phyloP scores from a whole-genome alignment of 805 yeast species.

The Wickerhamiella alocasiicola region DNA sequence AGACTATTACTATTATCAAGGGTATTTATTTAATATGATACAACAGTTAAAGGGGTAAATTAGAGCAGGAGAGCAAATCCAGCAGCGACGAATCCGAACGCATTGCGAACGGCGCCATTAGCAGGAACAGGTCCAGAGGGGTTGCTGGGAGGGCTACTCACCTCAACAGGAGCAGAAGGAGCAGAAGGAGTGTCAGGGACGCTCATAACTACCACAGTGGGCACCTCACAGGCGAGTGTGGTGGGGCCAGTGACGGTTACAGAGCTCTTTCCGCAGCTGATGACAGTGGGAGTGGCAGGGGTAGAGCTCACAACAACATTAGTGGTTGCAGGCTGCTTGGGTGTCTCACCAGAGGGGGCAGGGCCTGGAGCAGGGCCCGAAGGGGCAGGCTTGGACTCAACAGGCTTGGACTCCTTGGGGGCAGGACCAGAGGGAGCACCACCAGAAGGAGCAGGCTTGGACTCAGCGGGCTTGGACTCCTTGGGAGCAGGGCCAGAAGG shows the following conservation, averaged over 20 bases:
- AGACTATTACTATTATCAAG: too few species aligned
- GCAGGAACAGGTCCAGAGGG: constrained; percentile 3
- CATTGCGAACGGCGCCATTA: background rate
- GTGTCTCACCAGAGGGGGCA: background rate
- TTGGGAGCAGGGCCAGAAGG: background rate
- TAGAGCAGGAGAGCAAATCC: constrained; percentile 4
- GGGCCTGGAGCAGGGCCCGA: background rate
- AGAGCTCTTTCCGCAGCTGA: constrained; percentile 6
- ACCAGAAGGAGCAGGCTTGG: background rate
- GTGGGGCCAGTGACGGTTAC: constrained; percentile 4
- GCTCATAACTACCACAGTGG: constrained; percentile 3
- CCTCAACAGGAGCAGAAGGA: constrained; percentile 6
- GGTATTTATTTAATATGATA: too few species aligned
- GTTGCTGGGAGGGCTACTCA: background rate
- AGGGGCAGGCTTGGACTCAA: background rate
- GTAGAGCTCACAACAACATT: constrained; percentile 1
- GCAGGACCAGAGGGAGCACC: background rate
- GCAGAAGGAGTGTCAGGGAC: constrained; percentile 5
- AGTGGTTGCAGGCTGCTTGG: background rate
- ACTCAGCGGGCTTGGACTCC: background rate
- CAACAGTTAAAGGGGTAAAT: too few species aligned
- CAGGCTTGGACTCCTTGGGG: too few species aligned
- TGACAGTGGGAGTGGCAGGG: constrained; percentile 9
- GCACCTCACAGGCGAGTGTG: constrained; percentile 3
- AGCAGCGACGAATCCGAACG: background rate